Evolutionary conservation across 2,329 filamentous ascomycete species (phyloP).

Genomic region (Albifimbria verrucaria): DNA sequence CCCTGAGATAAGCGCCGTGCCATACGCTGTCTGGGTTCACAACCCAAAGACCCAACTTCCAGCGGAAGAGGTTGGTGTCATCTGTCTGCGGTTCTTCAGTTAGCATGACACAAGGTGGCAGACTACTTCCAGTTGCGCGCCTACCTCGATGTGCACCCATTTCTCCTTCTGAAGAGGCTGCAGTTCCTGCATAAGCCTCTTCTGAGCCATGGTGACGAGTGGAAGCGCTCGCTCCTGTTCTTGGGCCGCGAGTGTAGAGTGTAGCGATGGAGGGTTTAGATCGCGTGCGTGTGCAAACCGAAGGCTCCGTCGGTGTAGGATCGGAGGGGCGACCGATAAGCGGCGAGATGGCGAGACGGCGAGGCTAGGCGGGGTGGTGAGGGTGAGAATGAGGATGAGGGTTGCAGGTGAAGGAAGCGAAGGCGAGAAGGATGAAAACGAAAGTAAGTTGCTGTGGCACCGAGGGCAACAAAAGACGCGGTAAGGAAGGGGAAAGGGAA

Average conservation of each 20-base stretch:
- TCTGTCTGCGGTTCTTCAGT: conserved; percentile 31
- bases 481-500: not conserved
- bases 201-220: conserved; percentile 47
- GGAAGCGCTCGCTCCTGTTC: not conserved
- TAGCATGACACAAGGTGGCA: not conserved
- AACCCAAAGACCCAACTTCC: conserved; percentile 86
- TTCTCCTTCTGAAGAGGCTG: conserved; percentile 80
- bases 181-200: conserved; percentile 86
- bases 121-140: conserved; percentile 19
- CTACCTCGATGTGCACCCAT: conserved; percentile 87
- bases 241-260: conserved; percentile 2
- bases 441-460: too few species aligned
- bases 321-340: too few species aligned
- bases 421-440: too few species aligned
- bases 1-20: conserved; percentile 87
- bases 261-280: not conserved
- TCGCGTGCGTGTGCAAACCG: too few species aligned
- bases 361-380: too few species aligned
- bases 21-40: conserved; percentile 90
- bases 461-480: not conserved
- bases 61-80: conserved; percentile 80
- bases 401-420: too few species aligned
- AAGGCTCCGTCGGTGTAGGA: too few species aligned
- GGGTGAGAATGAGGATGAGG: too few species aligned
- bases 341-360: too few species aligned